Percentiles rank a stretch among this genome's conserved stretches.
These are phyloP conservation scores for Thraustochytrium striatum DNA, from an alignment of 352 stramenopile species.

Conservation along the genomic window DNA sequence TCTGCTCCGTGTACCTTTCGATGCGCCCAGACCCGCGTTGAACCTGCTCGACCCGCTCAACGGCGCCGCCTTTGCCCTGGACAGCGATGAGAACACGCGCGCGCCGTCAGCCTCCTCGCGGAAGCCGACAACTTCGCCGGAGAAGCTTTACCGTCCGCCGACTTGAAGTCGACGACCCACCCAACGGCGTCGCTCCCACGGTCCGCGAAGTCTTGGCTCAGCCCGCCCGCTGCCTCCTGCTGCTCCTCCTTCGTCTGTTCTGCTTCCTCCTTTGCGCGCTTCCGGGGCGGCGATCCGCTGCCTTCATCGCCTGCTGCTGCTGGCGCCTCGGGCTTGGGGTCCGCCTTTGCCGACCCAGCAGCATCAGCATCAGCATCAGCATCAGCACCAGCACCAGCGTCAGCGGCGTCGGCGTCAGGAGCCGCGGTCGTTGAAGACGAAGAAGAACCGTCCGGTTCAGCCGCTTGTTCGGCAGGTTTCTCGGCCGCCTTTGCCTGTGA, in stretches of 20 bases:
- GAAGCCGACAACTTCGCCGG: neutral
- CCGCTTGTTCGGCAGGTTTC: neutral
- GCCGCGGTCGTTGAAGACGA: neutral
- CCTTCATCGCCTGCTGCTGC: neutral
- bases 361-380: neutral
- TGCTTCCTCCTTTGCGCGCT: neutral
- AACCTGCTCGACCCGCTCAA: neutral
- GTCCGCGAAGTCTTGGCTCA: neutral
- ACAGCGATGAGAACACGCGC: neutral
- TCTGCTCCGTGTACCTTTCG: neutral
- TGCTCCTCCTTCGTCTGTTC: neutral
- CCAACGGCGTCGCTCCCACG: constrained; percentile 1
- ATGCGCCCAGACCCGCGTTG: neutral
- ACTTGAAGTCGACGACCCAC: constrained; percentile 12
- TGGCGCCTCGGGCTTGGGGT: neutral
- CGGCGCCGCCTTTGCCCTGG: neutral
- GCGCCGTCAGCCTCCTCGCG: neutral
- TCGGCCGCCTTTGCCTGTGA: neutral
- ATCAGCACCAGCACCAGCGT: neutral
- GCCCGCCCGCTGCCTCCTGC: neutral
- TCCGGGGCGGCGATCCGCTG: neutral
- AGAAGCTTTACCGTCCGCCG: neutral
- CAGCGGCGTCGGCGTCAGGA: neutral
- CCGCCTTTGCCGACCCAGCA: neutral
- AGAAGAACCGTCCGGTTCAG: no score